Percentiles rank a stretch among this genome's conserved stretches.
Conservation (phyloP, 768 basidiomycete species). For the Clitopilus passeckerianus region DNA sequence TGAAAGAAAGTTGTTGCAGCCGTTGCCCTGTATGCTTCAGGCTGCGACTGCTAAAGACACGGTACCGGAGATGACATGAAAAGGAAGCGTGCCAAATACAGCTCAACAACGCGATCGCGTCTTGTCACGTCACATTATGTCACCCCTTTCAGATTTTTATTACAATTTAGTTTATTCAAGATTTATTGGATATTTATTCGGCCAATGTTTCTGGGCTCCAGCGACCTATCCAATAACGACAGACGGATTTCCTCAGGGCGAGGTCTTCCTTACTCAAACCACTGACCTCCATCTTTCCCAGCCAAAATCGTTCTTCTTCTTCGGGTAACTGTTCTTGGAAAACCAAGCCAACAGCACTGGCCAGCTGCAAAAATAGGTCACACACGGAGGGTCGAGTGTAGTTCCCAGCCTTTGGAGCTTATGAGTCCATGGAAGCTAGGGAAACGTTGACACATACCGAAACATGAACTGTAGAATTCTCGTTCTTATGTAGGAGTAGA, state of each 20-base stretch:
- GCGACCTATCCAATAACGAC: slow-evolving; percentile 59
- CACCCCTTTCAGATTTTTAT: background rate
- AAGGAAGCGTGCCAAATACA: slow-evolving; percentile 1
- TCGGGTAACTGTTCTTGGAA: slow-evolving; percentile 38
- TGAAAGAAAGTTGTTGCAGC: background rate
- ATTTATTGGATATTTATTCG: background rate
- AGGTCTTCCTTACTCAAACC: slow-evolving; percentile 44
- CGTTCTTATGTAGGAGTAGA: slow-evolving; percentile 38
- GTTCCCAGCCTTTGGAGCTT: slow-evolving; percentile 41
- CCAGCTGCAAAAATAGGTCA: slow-evolving; percentile 43
- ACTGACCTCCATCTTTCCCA: slow-evolving; percentile 39
- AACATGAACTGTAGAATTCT: slow-evolving; percentile 45
- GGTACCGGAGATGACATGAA: too few species aligned
- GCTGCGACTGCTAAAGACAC: too few species aligned
- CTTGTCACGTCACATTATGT: slow-evolving; percentile 3
- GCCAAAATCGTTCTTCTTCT: slow-evolving; percentile 35
- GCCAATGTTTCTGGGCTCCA: slow-evolving; percentile 22
- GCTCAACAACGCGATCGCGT: slow-evolving; percentile 12
- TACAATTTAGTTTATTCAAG: too few species aligned
- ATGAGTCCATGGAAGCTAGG: background rate
- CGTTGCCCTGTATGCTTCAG: too few species aligned
- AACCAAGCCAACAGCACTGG: slow-evolving; percentile 31
- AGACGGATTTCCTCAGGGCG: slow-evolving; percentile 48
- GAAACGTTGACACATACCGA: slow-evolving; percentile 30
- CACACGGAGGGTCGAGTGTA: slow-evolving; percentile 54